Conservation (phyloP, 148 eudicot species). For the Polygonum maritimum region DNA sequence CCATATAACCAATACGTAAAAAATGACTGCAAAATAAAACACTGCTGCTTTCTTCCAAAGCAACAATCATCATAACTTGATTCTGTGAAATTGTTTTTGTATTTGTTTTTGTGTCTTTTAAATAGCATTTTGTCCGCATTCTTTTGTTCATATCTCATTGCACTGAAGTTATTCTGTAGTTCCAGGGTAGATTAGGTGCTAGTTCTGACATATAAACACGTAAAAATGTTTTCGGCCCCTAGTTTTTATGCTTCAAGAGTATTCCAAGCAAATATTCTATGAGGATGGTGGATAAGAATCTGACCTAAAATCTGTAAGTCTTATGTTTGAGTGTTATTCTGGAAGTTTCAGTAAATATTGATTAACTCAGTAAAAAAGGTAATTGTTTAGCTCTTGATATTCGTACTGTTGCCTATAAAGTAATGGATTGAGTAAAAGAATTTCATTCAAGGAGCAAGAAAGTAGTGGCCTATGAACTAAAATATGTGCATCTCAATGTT, state of each 20-base stretch:
- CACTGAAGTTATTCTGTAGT: neutral
- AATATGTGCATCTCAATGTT: neutral
- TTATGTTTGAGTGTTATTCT: neutral
- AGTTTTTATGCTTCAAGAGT: neutral
- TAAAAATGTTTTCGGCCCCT: neutral
- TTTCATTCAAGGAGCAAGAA: neutral
- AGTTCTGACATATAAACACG: neutral
- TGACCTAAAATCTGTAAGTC: neutral
- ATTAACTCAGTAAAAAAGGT: neutral
- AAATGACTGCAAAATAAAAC: neutral
- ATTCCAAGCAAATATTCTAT: neutral
- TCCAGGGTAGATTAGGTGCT: neutral
- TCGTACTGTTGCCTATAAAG: neutral
- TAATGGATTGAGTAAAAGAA: neutral
- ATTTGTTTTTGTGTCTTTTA: neutral
- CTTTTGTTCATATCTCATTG: neutral
- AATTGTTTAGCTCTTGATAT: neutral
- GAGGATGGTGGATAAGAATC: neutral
- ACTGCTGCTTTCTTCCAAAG: neutral
- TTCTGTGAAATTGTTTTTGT: neutral
- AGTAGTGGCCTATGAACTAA: neutral
- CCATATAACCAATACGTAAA: neutral
- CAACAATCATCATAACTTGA: neutral
- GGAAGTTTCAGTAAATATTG: neutral
- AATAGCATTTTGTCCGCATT: neutral